Conservation (phyloP, 2,329 filamentous ascomycete species). For the Cordyceps cicadae region DNA sequence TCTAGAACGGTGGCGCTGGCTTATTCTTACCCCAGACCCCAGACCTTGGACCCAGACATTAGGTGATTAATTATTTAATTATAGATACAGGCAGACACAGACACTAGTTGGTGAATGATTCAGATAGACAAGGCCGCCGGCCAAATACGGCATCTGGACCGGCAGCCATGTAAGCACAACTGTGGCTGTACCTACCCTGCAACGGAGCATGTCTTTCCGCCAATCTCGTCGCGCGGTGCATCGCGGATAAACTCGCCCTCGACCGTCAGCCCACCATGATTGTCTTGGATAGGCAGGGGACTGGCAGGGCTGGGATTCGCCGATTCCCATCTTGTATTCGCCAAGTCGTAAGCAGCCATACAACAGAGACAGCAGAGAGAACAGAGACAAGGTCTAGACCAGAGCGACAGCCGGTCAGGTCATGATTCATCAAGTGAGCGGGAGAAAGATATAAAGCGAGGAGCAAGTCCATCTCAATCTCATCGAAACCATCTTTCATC, state of each 20-base stretch:
- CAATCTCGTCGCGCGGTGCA: not conserved
- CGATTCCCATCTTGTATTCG: not conserved
- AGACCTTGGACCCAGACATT: not conserved
- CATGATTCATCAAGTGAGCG: not conserved
- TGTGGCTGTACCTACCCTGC: not conserved
- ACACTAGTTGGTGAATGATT: too few species aligned
- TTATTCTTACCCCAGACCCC: not conserved
- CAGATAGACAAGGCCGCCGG: too few species aligned
- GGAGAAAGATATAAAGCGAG: not conserved
- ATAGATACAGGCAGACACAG: too few species aligned
- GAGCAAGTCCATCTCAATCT: not conserved
- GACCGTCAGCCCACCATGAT: not conserved
- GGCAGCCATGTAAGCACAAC: not conserved
- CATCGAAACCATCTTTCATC: too few species aligned
- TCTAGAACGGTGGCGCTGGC: too few species aligned
- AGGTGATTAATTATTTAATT: too few species aligned
- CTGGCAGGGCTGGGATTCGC: not conserved
- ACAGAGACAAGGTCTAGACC: not conserved
- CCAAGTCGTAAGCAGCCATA: not conserved
- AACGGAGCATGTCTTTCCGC: constrained; percentile 1
- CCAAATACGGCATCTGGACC: not conserved
- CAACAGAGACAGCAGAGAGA: too few species aligned
- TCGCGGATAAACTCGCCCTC: not conserved
- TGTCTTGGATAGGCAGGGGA: not conserved
- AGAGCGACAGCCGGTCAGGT: too few species aligned